These are phyloP conservation scores for Aureobasidium melanogenum DNA, from an alignment of 2,329 filamentous ascomycete genomes.

Conservation along the genomic window DNA sequence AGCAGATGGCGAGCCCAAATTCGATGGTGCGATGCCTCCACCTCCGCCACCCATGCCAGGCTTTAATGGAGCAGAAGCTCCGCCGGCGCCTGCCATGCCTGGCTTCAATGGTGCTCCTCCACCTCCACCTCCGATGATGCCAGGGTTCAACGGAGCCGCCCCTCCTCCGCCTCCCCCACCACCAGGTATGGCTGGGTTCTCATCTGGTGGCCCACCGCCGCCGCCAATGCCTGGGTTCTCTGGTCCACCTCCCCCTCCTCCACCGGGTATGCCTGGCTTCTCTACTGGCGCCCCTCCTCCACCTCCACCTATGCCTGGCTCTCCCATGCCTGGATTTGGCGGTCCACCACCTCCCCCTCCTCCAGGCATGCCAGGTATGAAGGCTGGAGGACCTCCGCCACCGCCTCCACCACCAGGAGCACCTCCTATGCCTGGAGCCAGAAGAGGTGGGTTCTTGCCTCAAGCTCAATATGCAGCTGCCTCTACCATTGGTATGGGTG, in stretches of 20 bases:
- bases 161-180: constrained; percentile 34
- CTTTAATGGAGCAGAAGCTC: constrained; percentile 33
- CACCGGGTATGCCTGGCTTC: constrained; percentile 37
- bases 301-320: constrained; percentile 37
- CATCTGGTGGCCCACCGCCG: constrained; percentile 30
- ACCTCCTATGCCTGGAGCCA: constrained; percentile 50
- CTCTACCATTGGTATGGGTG: constrained; percentile 60
- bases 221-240: constrained; percentile 44
- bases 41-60: constrained; percentile 6
- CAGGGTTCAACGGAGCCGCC: constrained; percentile 31
- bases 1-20: constrained; percentile 20
- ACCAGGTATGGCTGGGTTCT: constrained; percentile 39
- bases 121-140: constrained; percentile 36
- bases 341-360: constrained; percentile 36
- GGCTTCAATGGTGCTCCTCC: constrained; percentile 34
- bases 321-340: constrained; percentile 39
- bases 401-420: constrained; percentile 58
- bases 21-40: constrained; percentile 28
- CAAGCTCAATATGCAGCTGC: constrained; percentile 48
- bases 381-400: constrained; percentile 42
- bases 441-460: constrained; percentile 64
- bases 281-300: constrained; percentile 27
- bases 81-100: constrained; percentile 40
- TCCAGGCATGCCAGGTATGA: constrained; percentile 42
- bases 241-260: constrained; percentile 49